phyloP scores from a whole-genome alignment of 768 basidiomycete species.

The Boletus patriciae region DNA sequence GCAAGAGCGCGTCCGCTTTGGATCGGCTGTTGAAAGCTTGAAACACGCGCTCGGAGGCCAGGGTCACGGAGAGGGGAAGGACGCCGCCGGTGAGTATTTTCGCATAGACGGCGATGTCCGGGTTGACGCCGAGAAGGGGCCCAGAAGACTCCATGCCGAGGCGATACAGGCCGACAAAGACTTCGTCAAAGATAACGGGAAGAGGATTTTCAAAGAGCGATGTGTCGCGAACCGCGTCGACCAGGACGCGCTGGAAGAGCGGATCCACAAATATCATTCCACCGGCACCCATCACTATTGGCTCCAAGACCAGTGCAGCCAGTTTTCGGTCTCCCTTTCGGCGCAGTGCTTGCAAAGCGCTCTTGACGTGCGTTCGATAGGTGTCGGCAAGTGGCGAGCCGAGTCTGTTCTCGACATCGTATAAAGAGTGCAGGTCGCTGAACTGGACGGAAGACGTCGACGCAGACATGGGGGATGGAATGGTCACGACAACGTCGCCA shows the following conservation, averaged over 20 bases:
- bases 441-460: conserved; percentile 24
- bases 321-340: conserved; percentile 43
- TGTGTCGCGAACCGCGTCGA: conserved; percentile 71
- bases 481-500: conserved; percentile 52
- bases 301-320: conserved; percentile 85
- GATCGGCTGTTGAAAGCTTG: conserved; percentile 68
- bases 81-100: conserved; percentile 94
- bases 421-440: conserved; percentile 57
- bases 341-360: conserved; percentile 50
- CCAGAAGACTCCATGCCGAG: conserved; percentile 68
- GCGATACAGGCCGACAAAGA: conserved; percentile 91
- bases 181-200: conserved; percentile 94
- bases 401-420: conserved; percentile 67
- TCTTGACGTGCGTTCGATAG: conserved; percentile 61
- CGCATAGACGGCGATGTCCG: conserved; percentile 90
- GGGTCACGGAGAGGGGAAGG: conserved; percentile 80
- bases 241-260: conserved; percentile 85
- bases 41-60: conserved; percentile 81
- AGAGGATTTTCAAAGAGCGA: conserved; percentile 49
- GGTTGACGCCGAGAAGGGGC: conserved; percentile 66
- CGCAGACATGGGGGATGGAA: conserved; percentile 51
- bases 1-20: conserved; percentile 85
- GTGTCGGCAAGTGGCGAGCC: conserved; percentile 56
- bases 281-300: conserved; percentile 90
- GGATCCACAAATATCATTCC: conserved; percentile 99